Conservation (phyloP, 371 early-diverging fungal species). For the Mucor piriformis region DNA sequence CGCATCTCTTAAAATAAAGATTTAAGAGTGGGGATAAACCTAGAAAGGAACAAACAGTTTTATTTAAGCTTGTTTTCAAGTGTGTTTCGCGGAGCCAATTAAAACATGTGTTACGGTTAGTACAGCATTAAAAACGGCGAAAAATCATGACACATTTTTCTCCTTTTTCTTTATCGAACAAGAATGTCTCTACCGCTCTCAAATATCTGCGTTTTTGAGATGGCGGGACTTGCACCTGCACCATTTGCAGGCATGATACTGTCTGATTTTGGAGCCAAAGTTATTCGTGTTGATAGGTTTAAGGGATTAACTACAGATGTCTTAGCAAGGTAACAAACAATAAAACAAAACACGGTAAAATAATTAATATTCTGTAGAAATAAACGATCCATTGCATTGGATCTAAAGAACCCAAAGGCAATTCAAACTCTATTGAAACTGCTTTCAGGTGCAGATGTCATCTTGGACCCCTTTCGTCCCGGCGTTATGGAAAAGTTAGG, state of each 20-base stretch:
- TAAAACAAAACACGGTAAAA: too few relatives aligned
- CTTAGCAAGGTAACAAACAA: constrained; percentile 43
- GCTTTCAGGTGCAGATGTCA: constrained; percentile 60
- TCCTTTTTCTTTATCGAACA: constrained; percentile 1
- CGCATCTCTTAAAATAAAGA: constrained; percentile 20
- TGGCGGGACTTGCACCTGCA: constrained; percentile 78
- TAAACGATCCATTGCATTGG: constrained; percentile 71
- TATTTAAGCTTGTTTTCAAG: too few relatives aligned
- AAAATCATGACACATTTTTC: background rate
- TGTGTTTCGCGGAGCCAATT: too few relatives aligned
- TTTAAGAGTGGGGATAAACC: background rate
- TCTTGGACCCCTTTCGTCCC: constrained; percentile 81
- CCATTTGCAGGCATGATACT: constrained; percentile 76
- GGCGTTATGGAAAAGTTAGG: constrained; percentile 77
- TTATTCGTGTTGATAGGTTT: constrained; percentile 72
- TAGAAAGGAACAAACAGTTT: background rate
- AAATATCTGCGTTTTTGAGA: constrained; percentile 67
- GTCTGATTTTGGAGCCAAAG: constrained; percentile 77
- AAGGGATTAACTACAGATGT: constrained; percentile 49
- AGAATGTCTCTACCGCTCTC: constrained; percentile 43
- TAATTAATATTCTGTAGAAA: constrained; percentile 36
- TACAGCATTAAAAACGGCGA: background rate
- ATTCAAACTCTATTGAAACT: constrained; percentile 50
- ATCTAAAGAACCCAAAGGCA: constrained; percentile 62
- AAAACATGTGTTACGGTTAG: background rate